A percentile compares a stretch with the other conserved stretches of the same genome.
Evolutionary conservation across 257 asterid genomes (phyloP).

Genomic region (Echites panduratus): DNA sequence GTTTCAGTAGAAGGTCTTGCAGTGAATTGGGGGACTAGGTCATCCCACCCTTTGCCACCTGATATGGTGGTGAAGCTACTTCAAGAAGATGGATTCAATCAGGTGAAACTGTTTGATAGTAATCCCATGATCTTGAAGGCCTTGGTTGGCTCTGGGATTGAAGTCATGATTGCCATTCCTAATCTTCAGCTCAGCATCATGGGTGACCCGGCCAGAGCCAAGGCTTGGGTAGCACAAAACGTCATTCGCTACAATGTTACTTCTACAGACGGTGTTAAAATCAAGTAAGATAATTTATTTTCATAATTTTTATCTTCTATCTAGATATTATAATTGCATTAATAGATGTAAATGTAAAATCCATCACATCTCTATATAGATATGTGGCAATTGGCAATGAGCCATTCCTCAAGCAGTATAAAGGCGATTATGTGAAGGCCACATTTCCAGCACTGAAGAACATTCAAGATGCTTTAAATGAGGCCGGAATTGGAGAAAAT

Average conservation of each 20-base stretch:
- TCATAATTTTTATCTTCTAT: too few species aligned
- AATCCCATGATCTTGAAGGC: slow-evolving; percentile 23
- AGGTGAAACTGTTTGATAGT: slow-evolving; percentile 37
- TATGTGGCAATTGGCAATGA: too few species aligned
- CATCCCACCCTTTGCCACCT: slow-evolving; percentile 32
- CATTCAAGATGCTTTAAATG: too few species aligned
- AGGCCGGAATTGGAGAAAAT: too few species aligned
- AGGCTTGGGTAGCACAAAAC: slow-evolving; percentile 29
- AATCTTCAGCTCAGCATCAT: slow-evolving; percentile 21
- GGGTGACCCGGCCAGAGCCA: slow-evolving; percentile 18
- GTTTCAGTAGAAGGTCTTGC: slow-evolving; percentile 27
- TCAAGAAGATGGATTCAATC: slow-evolving; percentile 30
- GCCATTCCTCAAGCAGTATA: too few species aligned
- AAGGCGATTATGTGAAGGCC: too few species aligned
- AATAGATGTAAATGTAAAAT: too few species aligned
- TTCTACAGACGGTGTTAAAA: slow-evolving; percentile 30
- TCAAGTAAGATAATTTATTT: slow-evolving; percentile 24
- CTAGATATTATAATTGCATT: too few species aligned
- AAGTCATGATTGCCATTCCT: slow-evolving; percentile 34
- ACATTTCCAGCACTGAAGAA: too few species aligned
- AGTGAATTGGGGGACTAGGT: slow-evolving; percentile 32
- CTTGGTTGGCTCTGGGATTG: slow-evolving; percentile 42
- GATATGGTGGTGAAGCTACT: slow-evolving; percentile 27
- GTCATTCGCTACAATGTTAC: slow-evolving; percentile 25
- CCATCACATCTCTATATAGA: too few species aligned